Percentiles rank a stretch among this genome's conserved stretches.
Evolutionary conservation across 1,284 basidiomycete genomes (phyloP).

Genomic region (Erythrobasidium hasegawianum): DNA sequence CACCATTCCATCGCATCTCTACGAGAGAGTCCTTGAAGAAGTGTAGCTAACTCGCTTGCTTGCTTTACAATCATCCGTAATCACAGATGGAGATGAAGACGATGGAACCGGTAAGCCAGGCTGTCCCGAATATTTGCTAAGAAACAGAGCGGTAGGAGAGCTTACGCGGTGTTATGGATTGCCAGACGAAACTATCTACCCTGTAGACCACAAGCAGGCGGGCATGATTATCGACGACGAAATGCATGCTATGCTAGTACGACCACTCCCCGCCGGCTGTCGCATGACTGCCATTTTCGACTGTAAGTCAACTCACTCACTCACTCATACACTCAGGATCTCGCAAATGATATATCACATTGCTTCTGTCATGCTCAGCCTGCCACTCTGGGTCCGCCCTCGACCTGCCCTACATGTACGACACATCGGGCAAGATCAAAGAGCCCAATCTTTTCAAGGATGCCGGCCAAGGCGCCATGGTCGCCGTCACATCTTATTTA

Average conservation of each 20-base stretch:
- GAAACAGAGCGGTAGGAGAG: too few relatives aligned
- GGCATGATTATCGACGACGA: slow-evolving; percentile 77
- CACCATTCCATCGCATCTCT: too few relatives aligned
- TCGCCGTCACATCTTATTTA: slow-evolving; percentile 50
- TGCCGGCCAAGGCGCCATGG: slow-evolving; percentile 45
- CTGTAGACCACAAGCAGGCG: slow-evolving; percentile 67
- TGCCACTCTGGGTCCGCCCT: slow-evolving; percentile 54
- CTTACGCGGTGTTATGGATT: too few relatives aligned
- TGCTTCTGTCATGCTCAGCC: too few relatives aligned
- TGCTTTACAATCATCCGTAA: slow-evolving; percentile 6
- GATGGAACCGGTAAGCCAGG: slow-evolving; percentile 53
- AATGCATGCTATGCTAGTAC: slow-evolving; percentile 64
- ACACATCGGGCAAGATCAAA: slow-evolving; percentile 57
- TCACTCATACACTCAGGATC: too few relatives aligned
- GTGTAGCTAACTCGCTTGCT: too few relatives aligned
- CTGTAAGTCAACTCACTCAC: too few relatives aligned
- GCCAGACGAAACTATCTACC: slow-evolving; percentile 67
- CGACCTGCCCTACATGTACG: slow-evolving; percentile 52
- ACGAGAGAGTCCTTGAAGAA: too few relatives aligned
- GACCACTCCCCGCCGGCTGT: slow-evolving; percentile 67
- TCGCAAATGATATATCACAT: too few relatives aligned
- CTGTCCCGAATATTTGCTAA: too few relatives aligned
- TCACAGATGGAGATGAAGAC: slow-evolving; percentile 53
- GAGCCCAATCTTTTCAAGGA: slow-evolving; percentile 48
- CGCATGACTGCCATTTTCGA: slow-evolving; percentile 85